phyloP scores from a whole-genome alignment of 441 rosid genomes.

The Euphorbia schlechtendalii region DNA sequence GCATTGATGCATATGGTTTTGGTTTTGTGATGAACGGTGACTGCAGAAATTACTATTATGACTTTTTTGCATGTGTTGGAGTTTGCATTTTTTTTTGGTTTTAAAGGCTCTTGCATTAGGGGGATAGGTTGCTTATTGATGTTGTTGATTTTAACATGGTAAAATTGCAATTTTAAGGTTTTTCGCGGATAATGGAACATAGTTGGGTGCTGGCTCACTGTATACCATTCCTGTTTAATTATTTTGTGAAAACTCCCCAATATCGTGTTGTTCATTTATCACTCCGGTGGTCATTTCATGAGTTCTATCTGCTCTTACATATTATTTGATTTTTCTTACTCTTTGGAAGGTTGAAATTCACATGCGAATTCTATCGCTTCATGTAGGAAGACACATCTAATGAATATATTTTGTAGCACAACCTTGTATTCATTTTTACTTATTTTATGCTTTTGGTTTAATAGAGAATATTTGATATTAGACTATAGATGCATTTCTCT shows the following conservation, averaged over 20 bases:
- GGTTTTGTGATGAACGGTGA: not conserved
- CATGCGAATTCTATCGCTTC: too few species aligned
- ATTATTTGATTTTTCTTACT: not conserved
- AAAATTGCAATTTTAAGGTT: not conserved
- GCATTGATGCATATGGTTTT: not conserved
- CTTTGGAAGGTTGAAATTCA: not conserved
- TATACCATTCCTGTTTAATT: not conserved
- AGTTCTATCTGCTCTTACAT: not conserved
- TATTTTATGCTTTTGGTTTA: too few species aligned
- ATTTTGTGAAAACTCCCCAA: not conserved
- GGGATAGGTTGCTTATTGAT: slow-evolving; percentile 4
- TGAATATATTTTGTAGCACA: not conserved
- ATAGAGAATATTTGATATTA: not conserved
- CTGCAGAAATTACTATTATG: not conserved
- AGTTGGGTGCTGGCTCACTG: not conserved
- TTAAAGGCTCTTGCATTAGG: not conserved
- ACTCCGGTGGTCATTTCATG: not conserved
- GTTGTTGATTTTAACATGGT: not conserved
- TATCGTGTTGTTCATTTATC: not conserved
- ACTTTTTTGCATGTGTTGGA: not conserved
- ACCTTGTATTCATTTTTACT: too few species aligned
- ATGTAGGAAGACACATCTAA: too few species aligned
- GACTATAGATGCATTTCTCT: not conserved
- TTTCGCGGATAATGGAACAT: not conserved
- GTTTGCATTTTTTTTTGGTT: not conserved